Percentiles rank a stretch among this genome's conserved stretches.
phyloP scores from a whole-genome alignment of 257 asterid genomes.

The Ilex asprella region DNA sequence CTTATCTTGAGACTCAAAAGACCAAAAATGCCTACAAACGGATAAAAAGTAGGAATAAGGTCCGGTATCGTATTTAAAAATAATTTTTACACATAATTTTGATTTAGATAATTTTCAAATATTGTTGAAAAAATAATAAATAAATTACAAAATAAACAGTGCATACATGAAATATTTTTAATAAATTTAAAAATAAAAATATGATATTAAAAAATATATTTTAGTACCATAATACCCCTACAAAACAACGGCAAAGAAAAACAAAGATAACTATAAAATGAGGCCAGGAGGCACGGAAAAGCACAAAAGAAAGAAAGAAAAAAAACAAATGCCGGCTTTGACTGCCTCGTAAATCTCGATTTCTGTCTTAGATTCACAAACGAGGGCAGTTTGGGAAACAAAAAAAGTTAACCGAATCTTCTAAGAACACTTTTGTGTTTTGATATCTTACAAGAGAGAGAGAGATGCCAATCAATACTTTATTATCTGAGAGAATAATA shows the following conservation, averaged over 20 bases:
- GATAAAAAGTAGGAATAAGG: too few relatives aligned
- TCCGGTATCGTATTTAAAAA: too few relatives aligned
- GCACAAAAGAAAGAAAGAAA: conserved; percentile 15
- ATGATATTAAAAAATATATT: conserved; percentile 11
- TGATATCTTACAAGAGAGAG: neutral
- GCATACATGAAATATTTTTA: too few relatives aligned
- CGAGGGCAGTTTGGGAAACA: conserved; percentile 2
- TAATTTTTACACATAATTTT: too few relatives aligned
- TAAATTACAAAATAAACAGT: too few relatives aligned
- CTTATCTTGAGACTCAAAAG: too few relatives aligned
- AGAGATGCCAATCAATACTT: neutral
- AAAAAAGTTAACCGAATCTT: neutral
- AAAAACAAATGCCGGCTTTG: conserved; percentile 31
- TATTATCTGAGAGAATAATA: neutral
- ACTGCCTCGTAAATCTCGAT: conserved; percentile 35
- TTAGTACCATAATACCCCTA: too few relatives aligned
- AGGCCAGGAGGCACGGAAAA: conserved; percentile 30
- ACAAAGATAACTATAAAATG: conserved; percentile 15
- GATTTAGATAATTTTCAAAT: too few relatives aligned
- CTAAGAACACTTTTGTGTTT: neutral
- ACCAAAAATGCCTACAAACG: too few relatives aligned
- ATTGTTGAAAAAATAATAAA: too few relatives aligned
- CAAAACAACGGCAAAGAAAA: conserved; percentile 1
- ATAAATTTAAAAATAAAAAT: neutral
- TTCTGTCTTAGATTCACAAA: conserved; percentile 19